A percentile compares a stretch with the other conserved stretches of the same genome.
These are phyloP conservation scores for Apiospora marii DNA, from an alignment of 2,329 filamentous ascomycete genomes.

Conservation along the genomic window DNA sequence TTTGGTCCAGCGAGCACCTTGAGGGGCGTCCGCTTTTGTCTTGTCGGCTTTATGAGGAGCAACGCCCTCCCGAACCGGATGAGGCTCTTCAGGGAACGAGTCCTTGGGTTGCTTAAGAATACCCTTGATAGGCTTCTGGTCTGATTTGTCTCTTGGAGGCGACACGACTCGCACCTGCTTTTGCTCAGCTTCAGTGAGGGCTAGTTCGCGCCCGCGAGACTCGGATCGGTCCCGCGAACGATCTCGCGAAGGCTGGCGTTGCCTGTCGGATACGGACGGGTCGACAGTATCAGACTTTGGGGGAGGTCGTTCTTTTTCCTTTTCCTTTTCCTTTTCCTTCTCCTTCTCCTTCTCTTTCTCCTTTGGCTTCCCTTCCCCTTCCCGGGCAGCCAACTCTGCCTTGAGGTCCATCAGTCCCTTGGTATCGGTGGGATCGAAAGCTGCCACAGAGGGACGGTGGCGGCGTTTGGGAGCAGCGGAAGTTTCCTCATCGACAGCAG, in stretches of 20 bases:
- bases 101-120: conserved; percentile 85
- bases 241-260: conserved; percentile 29
- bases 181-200: conserved; percentile 41
- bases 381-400: conserved; percentile 57
- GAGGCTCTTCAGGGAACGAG: conserved; percentile 86
- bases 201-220: conserved; percentile 52
- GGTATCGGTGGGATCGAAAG: conserved; percentile 62
- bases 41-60: conserved; percentile 91
- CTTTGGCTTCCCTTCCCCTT: conserved; percentile 40
- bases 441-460: conserved; percentile 47
- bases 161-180: conserved; percentile 74
- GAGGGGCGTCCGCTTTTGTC: conserved; percentile 74
- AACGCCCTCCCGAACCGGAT: conserved; percentile 86
- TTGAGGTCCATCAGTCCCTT: conserved; percentile 58
- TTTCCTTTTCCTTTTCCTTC: conserved; percentile 24
- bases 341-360: conserved; percentile 32
- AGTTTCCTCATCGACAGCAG: conserved; percentile 47
- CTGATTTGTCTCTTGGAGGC: conserved; percentile 69
- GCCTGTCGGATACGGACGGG: conserved; percentile 31
- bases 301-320: conserved; percentile 27
- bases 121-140: conserved; percentile 77
- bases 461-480: conserved; percentile 45
- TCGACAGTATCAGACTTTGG: conserved; percentile 30
- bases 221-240: conserved; percentile 40
- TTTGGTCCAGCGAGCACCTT: conserved; percentile 90